Base-by-base conservation (phyloP, 805 yeast genomes). In the Lachancea nothofagi region DNA sequence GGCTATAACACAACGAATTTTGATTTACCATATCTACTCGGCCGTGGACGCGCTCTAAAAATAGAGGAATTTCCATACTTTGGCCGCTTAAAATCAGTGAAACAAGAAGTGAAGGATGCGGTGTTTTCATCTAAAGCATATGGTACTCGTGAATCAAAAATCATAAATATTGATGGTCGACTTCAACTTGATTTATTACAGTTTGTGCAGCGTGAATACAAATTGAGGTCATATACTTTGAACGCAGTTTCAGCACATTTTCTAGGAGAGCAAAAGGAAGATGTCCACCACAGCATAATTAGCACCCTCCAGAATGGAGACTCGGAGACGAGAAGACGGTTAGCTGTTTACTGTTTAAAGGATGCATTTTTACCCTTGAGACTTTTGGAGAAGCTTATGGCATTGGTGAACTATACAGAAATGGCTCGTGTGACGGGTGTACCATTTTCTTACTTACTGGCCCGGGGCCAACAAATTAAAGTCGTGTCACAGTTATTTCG, bases 341-440 rank as follows among this genome's bases (percentile, higher is more conserved):
- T 93, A 54, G 99, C 99, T 0, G 97, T 93, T 5, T 93, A 93
- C 62, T 93, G 99, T 72, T 69, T 93, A 53, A 93, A 93, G 54
- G 99, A 93, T 70, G 96, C 98, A 0, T 89, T 83, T 54, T 68
- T 93, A 33, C 98, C 98, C 1, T 57, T 93, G 51, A 69, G 98
- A 47, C 70, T 93, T 26, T 64, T 89, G 53, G 97, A 90, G 48
- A 94, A 90, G 54, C 72, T 93, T 39, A 94, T 93, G 98, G 88
- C 97, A 53, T 69, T 93, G 45, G 95, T 94, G 45, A 93, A 93
- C 56, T 93, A 93, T 64, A 90, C 97, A 0, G 99, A 93, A 65
- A 93, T 93, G 99, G 97, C 98, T 1, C 81, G 99, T 68, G 99
- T 93, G 20, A 93, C 98, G 0, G 99, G 99, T 49, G 97, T 93